Evolutionary conservation across 495 filamentous ascomycete genomes (phyloP).

Genomic region (Aspergillus taichungensis): DNA sequence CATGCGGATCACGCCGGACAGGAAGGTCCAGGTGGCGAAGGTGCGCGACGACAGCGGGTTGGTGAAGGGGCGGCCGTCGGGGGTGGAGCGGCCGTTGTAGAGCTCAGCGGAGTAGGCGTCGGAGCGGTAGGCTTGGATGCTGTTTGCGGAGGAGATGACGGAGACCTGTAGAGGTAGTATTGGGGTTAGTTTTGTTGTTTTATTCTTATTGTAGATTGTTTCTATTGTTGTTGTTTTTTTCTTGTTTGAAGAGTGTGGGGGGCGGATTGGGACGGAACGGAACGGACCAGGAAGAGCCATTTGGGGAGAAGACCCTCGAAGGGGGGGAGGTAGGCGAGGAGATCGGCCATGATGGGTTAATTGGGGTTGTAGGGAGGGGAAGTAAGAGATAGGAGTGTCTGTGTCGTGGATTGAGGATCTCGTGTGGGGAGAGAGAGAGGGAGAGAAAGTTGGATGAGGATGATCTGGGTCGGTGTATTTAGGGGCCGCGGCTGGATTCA

Average conservation of each 20-base stretch:
- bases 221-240: too few species aligned
- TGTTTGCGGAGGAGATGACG: constrained; percentile 69
- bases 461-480: too few species aligned
- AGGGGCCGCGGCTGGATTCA: too few species aligned
- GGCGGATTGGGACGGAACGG: not conserved
- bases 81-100: constrained; percentile 46
- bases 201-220: too few species aligned
- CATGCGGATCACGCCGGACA: constrained; percentile 64
- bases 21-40: constrained; percentile 87
- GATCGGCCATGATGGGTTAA: constrained; percentile 18
- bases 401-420: too few species aligned
- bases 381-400: too few species aligned
- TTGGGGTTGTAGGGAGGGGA: too few species aligned
- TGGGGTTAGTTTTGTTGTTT: constrained; percentile 3
- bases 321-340: constrained; percentile 40
- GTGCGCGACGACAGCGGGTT: constrained; percentile 64
- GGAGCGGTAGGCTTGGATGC: constrained; percentile 69
- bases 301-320: constrained; percentile 53
- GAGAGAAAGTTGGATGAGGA: too few species aligned
- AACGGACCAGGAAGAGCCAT: constrained; percentile 56
- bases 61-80: constrained; percentile 38
- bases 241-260: not conserved
- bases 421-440: too few species aligned
- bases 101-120: constrained; percentile 65
- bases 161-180: constrained; percentile 48